Conservation (phyloP, 345 rosid genomes). For the Brassica incana region DNA sequence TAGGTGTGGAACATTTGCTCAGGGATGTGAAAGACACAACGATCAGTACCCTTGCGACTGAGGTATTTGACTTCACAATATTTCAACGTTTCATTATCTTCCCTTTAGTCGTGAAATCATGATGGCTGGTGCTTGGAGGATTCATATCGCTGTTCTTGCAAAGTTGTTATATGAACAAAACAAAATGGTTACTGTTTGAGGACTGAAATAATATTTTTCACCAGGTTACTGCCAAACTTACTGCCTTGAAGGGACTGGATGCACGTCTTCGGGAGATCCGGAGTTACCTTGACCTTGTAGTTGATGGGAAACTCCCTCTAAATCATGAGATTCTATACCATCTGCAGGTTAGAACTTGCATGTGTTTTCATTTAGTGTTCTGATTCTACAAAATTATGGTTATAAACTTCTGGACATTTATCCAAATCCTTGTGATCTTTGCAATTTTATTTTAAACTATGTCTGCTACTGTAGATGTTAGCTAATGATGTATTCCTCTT, state of each 20-base stretch:
- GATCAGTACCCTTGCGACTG: constrained; percentile 81
- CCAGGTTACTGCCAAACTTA: constrained; percentile 76
- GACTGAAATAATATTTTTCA: background rate
- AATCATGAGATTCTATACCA: constrained; percentile 84
- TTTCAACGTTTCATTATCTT: background rate
- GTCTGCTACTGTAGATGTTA: background rate
- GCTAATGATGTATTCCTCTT: background rate
- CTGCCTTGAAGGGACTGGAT: constrained; percentile 79
- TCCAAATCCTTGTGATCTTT: background rate
- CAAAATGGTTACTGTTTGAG: background rate
- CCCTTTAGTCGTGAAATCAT: background rate
- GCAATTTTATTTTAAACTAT: background rate
- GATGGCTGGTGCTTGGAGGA: background rate
- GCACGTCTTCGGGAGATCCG: constrained; percentile 72
- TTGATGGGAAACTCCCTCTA: constrained; percentile 82
- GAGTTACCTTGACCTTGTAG: constrained; percentile 73
- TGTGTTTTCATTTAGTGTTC: background rate
- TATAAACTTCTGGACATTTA: background rate
- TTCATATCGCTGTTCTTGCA: constrained; percentile 1
- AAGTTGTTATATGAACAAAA: background rate
- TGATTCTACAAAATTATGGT: background rate
- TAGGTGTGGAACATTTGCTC: constrained; percentile 82
- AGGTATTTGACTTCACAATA: constrained; percentile 46
- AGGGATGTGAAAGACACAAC: constrained; percentile 91
- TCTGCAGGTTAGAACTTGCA: constrained; percentile 56